These are phyloP conservation scores for Bolboschoenus planiculmis DNA, from an alignment of 176 grass and related monocot species.

Conservation along the genomic window DNA sequence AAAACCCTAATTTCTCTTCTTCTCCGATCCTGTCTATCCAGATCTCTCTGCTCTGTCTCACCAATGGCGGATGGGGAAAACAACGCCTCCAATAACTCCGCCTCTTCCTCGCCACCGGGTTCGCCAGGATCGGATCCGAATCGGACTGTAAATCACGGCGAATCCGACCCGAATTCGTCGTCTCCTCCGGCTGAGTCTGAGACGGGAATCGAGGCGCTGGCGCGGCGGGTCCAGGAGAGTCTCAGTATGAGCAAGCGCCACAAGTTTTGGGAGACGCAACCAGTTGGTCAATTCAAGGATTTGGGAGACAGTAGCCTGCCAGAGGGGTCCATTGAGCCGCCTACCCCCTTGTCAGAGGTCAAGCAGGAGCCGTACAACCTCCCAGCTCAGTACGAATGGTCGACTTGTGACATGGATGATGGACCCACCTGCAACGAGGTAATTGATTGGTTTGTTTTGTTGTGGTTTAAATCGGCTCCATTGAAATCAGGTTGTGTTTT, in stretches of 20 bases:
- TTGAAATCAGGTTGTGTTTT: neutral
- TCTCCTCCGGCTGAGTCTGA: conserved; percentile 22
- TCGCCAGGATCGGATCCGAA: neutral
- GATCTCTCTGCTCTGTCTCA: neutral
- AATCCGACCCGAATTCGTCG: neutral
- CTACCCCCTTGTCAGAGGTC: conserved; percentile 65
- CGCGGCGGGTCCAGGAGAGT: conserved; percentile 64
- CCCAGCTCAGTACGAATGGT: conserved; percentile 84
- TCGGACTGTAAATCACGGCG: neutral
- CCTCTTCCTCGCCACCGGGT: neutral
- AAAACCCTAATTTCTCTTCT: conserved; percentile 13
- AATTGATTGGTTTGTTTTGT: neutral
- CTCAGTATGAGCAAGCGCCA: conserved; percentile 56
- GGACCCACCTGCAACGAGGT: conserved; percentile 58
- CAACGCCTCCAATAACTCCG: conserved; percentile 4
- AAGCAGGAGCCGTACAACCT: conserved; percentile 87
- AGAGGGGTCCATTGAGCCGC: conserved; percentile 72
- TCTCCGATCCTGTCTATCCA: neutral
- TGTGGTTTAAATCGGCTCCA: neutral
- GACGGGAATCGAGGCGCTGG: conserved; percentile 56
- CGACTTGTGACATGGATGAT: conserved; percentile 96
- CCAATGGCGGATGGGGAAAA: conserved; percentile 8
- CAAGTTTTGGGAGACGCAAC: conserved; percentile 99
- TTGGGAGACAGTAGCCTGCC: conserved; percentile 43
- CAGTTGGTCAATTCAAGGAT: conserved; percentile 86